Evolutionary conservation across 2,329 filamentous ascomycete genomes (phyloP).

Genomic region (Teratosphaeria zuluensis): DNA sequence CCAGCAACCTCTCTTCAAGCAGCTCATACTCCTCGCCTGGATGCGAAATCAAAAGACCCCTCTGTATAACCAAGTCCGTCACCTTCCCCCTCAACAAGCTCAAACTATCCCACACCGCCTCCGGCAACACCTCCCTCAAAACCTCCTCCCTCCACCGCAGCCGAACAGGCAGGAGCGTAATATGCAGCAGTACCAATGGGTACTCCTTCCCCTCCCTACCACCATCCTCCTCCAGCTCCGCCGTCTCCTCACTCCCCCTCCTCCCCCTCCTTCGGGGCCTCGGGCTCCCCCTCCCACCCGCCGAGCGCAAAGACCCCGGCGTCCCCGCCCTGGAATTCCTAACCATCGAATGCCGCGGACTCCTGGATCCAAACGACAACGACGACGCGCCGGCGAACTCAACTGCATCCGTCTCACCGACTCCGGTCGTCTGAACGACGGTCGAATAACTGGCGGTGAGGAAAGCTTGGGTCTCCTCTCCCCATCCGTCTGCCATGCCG

Average conservation of each 20-base stretch:
- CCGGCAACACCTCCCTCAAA: conserved; percentile 43
- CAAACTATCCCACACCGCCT: conserved; percentile 49
- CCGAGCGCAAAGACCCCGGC: conserved; percentile 19
- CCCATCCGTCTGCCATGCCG: conserved; percentile 18
- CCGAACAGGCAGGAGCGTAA: conserved; percentile 62
- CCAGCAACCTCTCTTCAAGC: conserved; percentile 66
- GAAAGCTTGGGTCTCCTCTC: conserved; percentile 30
- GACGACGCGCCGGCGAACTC: conserved; percentile 47
- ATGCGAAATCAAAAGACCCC: conserved; percentile 65
- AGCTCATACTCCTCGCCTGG: conserved; percentile 72
- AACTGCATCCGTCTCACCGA: conserved; percentile 63
- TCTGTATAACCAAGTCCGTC: conserved; percentile 62
- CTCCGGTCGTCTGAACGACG: conserved; percentile 59
- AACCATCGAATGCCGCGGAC: conserved; percentile 25
- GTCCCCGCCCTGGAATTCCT: conserved; percentile 32
- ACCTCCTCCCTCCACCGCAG: conserved; percentile 48
- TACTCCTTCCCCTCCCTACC: conserved; percentile 13
- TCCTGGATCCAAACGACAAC: conserved; percentile 37
- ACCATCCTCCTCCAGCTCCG: conserved; percentile 5
- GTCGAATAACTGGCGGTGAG: conserved; percentile 46
- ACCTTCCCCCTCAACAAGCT: conserved; percentile 59
- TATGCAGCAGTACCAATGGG: conserved; percentile 70
- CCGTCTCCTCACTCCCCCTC: conserved; percentile 5
- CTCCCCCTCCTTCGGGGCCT: conserved; percentile 32
- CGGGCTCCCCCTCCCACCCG: conserved; percentile 44